phyloP scores from a whole-genome alignment of 371 early-diverging fungal species.

The Pancytospora philotis region DNA sequence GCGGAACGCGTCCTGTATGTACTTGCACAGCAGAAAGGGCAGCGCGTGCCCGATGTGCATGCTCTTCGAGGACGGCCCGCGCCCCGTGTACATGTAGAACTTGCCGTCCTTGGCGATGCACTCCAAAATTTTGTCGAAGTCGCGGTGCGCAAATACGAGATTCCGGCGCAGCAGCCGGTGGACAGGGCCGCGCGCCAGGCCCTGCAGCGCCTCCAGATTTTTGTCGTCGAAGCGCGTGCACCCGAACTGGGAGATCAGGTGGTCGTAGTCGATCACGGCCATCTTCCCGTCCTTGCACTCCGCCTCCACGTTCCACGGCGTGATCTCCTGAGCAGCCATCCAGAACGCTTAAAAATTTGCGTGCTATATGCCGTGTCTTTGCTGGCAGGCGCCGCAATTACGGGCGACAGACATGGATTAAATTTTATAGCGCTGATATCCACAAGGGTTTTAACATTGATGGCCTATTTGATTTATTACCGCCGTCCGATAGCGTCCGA shows the following conservation, averaged over 20 bases:
- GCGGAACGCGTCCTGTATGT: conserved; percentile 86
- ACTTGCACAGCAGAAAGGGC: conserved; percentile 93
- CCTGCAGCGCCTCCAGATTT: conserved; percentile 69
- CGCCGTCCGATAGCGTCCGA: too few relatives aligned
- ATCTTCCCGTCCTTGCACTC: conserved; percentile 61
- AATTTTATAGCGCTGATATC: too few relatives aligned
- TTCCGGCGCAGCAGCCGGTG: conserved; percentile 80
- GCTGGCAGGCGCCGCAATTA: too few relatives aligned
- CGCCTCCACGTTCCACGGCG: conserved; percentile 41
- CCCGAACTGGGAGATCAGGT: conserved; percentile 82
- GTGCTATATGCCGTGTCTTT: too few relatives aligned
- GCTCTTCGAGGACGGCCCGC: conserved; percentile 83
- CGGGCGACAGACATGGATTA: too few relatives aligned
- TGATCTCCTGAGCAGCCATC: conserved; percentile 24
- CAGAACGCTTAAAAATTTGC: background rate
- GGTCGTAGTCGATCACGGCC: conserved; percentile 86
- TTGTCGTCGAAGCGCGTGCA: conserved; percentile 69
- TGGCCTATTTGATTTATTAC: too few relatives aligned
- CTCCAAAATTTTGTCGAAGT: conserved; percentile 74
- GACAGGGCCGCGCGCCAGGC: conserved; percentile 69
- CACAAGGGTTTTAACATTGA: too few relatives aligned
- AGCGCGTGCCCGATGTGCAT: conserved; percentile 98
- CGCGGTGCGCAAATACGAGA: conserved; percentile 92
- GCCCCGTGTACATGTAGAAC: conserved; percentile 96
- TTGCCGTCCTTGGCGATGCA: conserved; percentile 74